Evolutionary conservation across 2,329 filamentous ascomycete genomes (phyloP).

Genomic region (Pleomassaria siparia): DNA sequence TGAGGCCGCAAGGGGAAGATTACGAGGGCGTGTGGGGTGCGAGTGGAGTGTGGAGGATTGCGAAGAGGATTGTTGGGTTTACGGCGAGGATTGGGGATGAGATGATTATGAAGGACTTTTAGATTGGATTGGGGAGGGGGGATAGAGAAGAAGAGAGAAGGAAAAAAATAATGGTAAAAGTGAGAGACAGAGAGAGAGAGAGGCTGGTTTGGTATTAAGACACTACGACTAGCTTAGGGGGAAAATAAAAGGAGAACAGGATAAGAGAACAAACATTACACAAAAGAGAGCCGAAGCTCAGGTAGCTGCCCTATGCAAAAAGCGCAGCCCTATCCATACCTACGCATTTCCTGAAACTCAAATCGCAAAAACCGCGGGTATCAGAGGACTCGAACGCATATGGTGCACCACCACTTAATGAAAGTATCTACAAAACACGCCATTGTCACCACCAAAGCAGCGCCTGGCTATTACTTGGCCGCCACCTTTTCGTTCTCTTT

Average conservation of each 20-base stretch:
- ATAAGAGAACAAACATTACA: not conserved
- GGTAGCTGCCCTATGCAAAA: not conserved
- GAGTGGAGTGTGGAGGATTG: constrained; percentile 45
- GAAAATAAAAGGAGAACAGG: not conserved
- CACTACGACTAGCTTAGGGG: constrained; percentile 1
- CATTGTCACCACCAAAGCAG: not conserved
- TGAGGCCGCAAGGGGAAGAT: constrained; percentile 20
- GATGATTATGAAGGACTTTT: constrained; percentile 38
- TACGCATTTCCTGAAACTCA: not conserved
- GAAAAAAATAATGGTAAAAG: too few species aligned
- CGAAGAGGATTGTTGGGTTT: constrained; percentile 40
- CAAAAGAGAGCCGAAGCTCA: not conserved
- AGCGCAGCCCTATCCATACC: not conserved
- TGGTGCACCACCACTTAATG: not conserved
- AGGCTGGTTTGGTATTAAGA: not conserved
- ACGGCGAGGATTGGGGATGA: constrained; percentile 40
- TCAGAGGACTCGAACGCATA: not conserved
- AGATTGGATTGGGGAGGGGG: constrained; percentile 2
- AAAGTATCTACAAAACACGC: not conserved
- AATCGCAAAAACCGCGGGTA: constrained; percentile 1
- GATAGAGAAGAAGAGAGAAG: too few species aligned
- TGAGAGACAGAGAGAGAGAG: not conserved
- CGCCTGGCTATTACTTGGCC: not conserved
- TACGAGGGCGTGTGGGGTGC: constrained; percentile 38
- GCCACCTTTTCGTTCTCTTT: not conserved